These are phyloP conservation scores for Cymbopogon flexuosus DNA, from an alignment of 202 grass and related monocot species.

Conservation along the genomic window DNA sequence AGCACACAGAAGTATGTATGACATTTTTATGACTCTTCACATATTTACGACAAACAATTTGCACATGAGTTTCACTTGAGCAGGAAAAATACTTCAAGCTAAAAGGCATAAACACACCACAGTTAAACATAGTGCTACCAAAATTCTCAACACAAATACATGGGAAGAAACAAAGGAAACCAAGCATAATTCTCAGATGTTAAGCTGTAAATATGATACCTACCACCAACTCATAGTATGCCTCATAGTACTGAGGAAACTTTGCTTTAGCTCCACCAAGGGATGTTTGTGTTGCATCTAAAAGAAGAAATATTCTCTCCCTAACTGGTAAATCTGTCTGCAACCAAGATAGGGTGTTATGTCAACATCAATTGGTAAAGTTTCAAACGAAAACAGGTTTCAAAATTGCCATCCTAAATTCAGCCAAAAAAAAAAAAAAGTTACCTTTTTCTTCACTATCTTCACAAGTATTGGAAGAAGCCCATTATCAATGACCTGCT, in stretches of 20 bases:
- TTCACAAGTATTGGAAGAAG: constrained; percentile 85
- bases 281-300: constrained; percentile 89
- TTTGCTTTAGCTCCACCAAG: constrained; percentile 85
- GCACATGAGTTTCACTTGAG: background rate
- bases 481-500: constrained; percentile 72
- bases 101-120: background rate
- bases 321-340: constrained; percentile 86
- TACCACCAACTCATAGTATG: constrained; percentile 98
- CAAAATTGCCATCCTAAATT: constrained; percentile 13
- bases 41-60: background rate
- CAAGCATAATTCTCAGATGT: background rate
- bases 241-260: constrained; percentile 82
- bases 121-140: background rate
- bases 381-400: constrained; percentile 21
- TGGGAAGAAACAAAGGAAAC: constrained; percentile 11
- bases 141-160: background rate
- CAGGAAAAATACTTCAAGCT: background rate
- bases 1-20: background rate
- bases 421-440: background rate
- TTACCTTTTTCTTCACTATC: constrained; percentile 99
- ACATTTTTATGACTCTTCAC: background rate
- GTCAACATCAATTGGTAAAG: constrained; percentile 34
- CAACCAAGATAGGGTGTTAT: constrained; percentile 18
- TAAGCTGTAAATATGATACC: background rate
- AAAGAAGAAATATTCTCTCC: constrained; percentile 94